Evolutionary conservation across 2,329 filamentous ascomycete species (phyloP), one percentile per base, ranked within the genome.

Genomic region (Phoma herbarum): DNA sequence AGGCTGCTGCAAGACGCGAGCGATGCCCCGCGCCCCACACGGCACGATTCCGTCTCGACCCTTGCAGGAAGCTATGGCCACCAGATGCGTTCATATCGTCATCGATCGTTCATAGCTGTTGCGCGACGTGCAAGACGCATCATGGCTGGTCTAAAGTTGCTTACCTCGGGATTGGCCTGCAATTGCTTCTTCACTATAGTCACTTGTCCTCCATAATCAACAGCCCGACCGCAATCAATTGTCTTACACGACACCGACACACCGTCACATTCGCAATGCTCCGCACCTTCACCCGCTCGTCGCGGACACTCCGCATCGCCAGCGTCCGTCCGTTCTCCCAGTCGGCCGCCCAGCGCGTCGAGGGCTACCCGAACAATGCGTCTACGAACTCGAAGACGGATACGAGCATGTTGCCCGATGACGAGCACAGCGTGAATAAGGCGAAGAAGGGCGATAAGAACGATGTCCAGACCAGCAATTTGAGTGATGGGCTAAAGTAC

Each of bases 381-480:
- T 65, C 64, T 52, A 70, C 68, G 14, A 64, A 69, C 41, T 48
- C 52, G 6, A 68, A 64, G 48, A 61, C 61, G 12, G 72, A 74
- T 61, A 71, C 68, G 20, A 68, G 71, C 29, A 35, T 49, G 52
- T 50, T 52, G 16, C 60, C 67, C 9, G 71, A 76, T 42, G 69
- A 74, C 56, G 64, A 63, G 53, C 56, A 59, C 26, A 59, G 56
- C 26, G 56, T 59, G 41, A 54, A 59, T 25, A 59, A 71, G 43
- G 65, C 61, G 10, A 64, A 73, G 55, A 75, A 76, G 59, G 70
- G 72, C 35, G 75, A 78, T 18, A 64, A 63, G 6, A 57, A 75
- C 26, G 74, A 79, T 50, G 61, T 78, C 10, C 76, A 78, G 52
- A 71, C 68, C 26, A 61, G 70, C 28, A 75, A 72, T 55, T 58